Base-by-base conservation (phyloP, 352 stramenopile species). In the Pythium aphanidermatum region DNA sequence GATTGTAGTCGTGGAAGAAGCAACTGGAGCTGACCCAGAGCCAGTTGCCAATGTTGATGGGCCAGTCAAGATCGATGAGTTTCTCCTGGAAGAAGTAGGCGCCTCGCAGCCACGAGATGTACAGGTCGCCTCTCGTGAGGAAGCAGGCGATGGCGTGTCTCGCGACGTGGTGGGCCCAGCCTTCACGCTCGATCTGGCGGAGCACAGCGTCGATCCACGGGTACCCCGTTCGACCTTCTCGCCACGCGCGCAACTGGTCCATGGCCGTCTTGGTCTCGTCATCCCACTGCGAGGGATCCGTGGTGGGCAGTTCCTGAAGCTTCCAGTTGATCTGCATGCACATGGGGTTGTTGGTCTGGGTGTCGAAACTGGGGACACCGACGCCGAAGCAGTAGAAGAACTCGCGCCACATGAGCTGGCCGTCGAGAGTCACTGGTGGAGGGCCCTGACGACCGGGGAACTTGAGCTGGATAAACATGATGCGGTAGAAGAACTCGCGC, bases 21-120 rank as follows among this genome's bases (percentile, higher is more conserved):
- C 78, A 88, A 38, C 81, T 95, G 32, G 87, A 94, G 27, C 74
- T 95, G 2, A 99, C 80, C 94, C 96, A 98, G 35, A 96, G 76
- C 95, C 96, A 98, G 57, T 98, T 99, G 65, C 95, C 96, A 47
- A 95, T 85, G 69, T 98, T 98, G n/a, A 99, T 58, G 2, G 80
- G 60, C 79, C 93, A 98, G 59, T 99, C 95, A 19, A 95, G 67
- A 63, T 99, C 96, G 27, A 99, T 69, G 2, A 98, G 73, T 26
- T 96, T 80, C 48, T 90, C 74, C 51, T 98, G 92, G 62, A 83
- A 95, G 17, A 95, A 90, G 19, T 65, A 62, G 7, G 85, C 87
- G 5, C 94, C 95, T 24, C 82, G 65, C 35, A 97, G 74, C 95
- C 95, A 98, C 56, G 71, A 91, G 46, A 97, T 85, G 61, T 88